These are phyloP conservation scores for Arachis stenosperma DNA, from an alignment of 306 rosid species.

Conservation along the genomic window DNA sequence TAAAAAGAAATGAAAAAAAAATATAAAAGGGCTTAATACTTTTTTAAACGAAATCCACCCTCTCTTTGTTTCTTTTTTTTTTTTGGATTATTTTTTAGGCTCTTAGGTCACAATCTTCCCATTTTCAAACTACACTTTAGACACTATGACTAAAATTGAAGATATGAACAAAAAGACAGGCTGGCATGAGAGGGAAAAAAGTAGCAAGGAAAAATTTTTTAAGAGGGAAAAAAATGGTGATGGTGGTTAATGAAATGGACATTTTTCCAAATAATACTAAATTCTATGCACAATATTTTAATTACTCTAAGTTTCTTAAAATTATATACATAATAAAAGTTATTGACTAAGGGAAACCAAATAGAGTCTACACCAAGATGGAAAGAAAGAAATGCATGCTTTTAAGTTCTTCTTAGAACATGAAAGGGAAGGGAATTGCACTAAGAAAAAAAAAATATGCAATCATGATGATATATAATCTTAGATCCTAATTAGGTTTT, in stretches of 20 bases:
- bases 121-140: constrained; percentile 30
- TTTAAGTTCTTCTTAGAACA: constrained; percentile 28
- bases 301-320: not conserved
- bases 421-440: constrained; percentile 41
- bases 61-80: not conserved
- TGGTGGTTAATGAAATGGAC: constrained; percentile 38
- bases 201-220: constrained; percentile 31
- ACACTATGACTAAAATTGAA: constrained; percentile 32
- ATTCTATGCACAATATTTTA: constrained; percentile 8
- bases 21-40: constrained; percentile 11
- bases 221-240: constrained; percentile 5
- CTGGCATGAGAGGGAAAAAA: constrained; percentile 43
- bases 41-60: constrained; percentile 21
- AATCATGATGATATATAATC: not conserved
- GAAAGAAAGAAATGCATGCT: constrained; percentile 33
- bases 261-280: constrained; percentile 28
- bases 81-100: not conserved
- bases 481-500: no score
- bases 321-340: constrained; percentile 29
- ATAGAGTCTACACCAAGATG: constrained; percentile 37
- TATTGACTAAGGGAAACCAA: constrained; percentile 38
- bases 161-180: constrained; percentile 37
- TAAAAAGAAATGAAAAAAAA: not conserved
- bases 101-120: constrained; percentile 13
- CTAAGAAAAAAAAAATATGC: constrained; percentile 41